Evolutionary conservation across 1,139 yeast genomes (phyloP).

Genomic region (Yamadazyma blattariae): DNA sequence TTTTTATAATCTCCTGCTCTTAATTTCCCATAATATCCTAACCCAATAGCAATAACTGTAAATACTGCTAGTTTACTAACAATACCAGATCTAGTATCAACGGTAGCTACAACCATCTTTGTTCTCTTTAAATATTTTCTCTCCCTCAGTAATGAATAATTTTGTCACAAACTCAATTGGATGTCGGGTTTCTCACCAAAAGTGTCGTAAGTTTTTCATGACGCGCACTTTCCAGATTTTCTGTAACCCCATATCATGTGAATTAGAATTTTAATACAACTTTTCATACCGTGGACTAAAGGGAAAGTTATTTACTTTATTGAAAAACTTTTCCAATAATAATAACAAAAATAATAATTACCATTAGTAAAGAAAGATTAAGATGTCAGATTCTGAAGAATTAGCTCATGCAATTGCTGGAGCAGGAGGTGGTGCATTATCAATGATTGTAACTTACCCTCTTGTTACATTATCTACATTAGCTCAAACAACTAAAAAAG

Average conservation of each 20-base stretch:
- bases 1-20: conserved; percentile 37
- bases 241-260: background rate
- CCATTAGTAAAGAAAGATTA: too few species aligned
- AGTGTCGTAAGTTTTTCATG: too few species aligned
- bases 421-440: conserved; percentile 87
- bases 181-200: too few species aligned
- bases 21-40: conserved; percentile 34
- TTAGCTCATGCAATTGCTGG: conserved; percentile 88
- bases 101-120: conserved; percentile 4
- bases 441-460: conserved; percentile 85
- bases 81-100: conserved; percentile 39
- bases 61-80: conserved; percentile 35
- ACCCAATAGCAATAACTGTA: conserved; percentile 28
- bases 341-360: too few species aligned
- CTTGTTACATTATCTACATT: conserved; percentile 78
- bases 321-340: too few species aligned
- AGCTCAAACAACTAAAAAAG: conserved; percentile 64
- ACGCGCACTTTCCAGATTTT: background rate
- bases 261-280: too few species aligned
- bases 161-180: too few species aligned
- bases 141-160: background rate
- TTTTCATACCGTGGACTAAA: background rate
- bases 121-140: background rate
- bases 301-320: too few species aligned
- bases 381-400: conserved; percentile 44